These are phyloP conservation scores for Hymenochaete sp. DNA, from an alignment of 1,284 basidiomycete species.

Conservation along the genomic window DNA sequence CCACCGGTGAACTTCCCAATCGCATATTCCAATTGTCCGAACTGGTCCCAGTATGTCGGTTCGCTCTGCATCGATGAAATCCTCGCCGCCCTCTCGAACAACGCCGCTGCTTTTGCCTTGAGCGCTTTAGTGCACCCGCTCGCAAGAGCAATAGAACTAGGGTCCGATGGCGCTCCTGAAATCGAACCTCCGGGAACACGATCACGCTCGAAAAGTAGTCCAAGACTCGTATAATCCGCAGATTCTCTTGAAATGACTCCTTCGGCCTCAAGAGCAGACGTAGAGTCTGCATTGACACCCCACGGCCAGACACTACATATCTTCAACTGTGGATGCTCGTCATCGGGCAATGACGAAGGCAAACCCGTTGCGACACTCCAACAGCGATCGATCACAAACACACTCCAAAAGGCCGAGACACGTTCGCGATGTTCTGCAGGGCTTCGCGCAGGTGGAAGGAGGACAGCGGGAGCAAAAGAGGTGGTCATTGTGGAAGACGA, in stretches of 20 bases:
- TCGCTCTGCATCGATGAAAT: slow-evolving; percentile 27
- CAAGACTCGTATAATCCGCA: slow-evolving; percentile 6
- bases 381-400: slow-evolving; percentile 49
- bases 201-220: slow-evolving; percentile 16
- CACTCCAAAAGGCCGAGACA: slow-evolving; percentile 50
- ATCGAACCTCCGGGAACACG: too few species aligned
- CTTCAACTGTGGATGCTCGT: slow-evolving; percentile 37
- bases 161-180: neutral
- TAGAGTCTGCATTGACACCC: slow-evolving; percentile 15
- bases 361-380: slow-evolving; percentile 49
- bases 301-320: slow-evolving; percentile 47
- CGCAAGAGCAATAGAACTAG: neutral
- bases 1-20: slow-evolving; percentile 34
- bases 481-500: neutral
- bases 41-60: slow-evolving; percentile 28
- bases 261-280: too few species aligned
- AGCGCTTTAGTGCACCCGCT: slow-evolving; percentile 24
- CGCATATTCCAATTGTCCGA: slow-evolving; percentile 35
- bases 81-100: slow-evolving; percentile 44
- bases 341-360: slow-evolving; percentile 44
- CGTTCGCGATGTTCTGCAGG: slow-evolving; percentile 38
- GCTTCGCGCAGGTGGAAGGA: slow-evolving; percentile 34
- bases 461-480: slow-evolving; percentile 23
- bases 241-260: neutral
- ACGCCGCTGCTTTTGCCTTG: slow-evolving; percentile 38